Base-by-base conservation (phyloP, 805 yeast genomes). In the Metschnikowia drakensbergensis region DNA sequence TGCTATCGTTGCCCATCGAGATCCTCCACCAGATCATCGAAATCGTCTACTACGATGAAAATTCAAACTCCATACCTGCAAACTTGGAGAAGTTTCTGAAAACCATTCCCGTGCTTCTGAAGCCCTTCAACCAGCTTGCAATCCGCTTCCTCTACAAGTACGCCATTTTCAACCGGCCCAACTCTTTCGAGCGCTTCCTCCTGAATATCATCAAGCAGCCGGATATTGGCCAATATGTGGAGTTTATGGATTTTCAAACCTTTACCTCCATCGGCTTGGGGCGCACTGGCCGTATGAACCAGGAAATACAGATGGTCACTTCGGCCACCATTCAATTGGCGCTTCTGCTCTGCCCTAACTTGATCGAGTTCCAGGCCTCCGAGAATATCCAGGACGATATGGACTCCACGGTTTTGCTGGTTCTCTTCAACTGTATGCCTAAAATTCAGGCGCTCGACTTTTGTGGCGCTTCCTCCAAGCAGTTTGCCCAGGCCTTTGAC, bases 251-350 rank as follows among this genome's bases (percentile, higher is more conserved):
- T 68, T 91, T 90, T 59, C 86, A 87, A 59, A 92, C 87, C 57
- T 85, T 90, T 65, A 89, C 97, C 1, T 84, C 92, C 0, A 83
- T 91, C 42, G 97, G 97, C 0, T 74, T 90, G 42, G 97, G 97
- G 2, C 74, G 97, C 54, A 86, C 97, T 0, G 88, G 87, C 8
- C 78, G 84, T 57, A 90, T 90, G 96, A 91, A 87, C 67, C 84
- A 81, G 65, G 95, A 87, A 66, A 90, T 90, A 57, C 95, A 90
- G 66, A 87, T 88, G 87, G 88, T 90, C 36, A 90, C 96, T 0
- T 74, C 84, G 36, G 69, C 71, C 27, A 90, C 96, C 2, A 81
- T 90, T 25, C 65, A 79, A 40, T 72, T 79, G 23, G 87, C 88
- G 49, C 71, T 90, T 28, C 60, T 66, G 44, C 64, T 80, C 49